Evolutionary conservation across 116 monocot genomes (phyloP), one percentile per base, ranked within the genome.

Genomic region (Phalaenopsis hybrid): DNA sequence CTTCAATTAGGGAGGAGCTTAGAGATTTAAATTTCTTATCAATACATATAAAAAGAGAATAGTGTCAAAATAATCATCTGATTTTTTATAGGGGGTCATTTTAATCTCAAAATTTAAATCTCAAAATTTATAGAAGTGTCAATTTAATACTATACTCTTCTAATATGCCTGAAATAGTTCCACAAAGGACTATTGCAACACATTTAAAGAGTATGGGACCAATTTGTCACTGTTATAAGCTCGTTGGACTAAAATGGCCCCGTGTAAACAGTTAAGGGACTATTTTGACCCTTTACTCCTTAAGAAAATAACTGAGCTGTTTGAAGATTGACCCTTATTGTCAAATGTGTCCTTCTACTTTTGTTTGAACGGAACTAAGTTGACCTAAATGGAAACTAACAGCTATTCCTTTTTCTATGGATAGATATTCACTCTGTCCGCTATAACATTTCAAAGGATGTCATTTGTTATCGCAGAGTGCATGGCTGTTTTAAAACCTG

Each of bases 361-460:
- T 70, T 70, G 13, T 10, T 2, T 70, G 70, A 70, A 70, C 13
- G 70, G 34, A 70, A 70, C 70, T 12, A 70, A 70, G 28, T 33
- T 37, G 13, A 70, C 15, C 70, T 70, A 12, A 12, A 70, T 70
- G 70, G 10, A 70, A 34, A 12, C 15, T 15, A 33, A 70, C 31
- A 70, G 0, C 28, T 12, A 13, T 31, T 70, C 31, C 37, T 34
- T 72, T 72, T 72, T 41, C 78, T 59, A 82, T 79, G 41, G 65
- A 11, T 78, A 94, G 97, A 88, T 98, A 79, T 98, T 98, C 85
- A 95, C 98, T 74, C 79, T 98, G 74, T 95, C 98, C 79, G 93
- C 98, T 76, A 80, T 93, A 75, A 87, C 91, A 58, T 86, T 89
- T 76, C 79, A 83, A 41, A 90, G 84, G 31, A 98, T 98, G 95